Conservation (phyloP, 106 monocot genomes). For the Dendrobium huoshanense region DNA sequence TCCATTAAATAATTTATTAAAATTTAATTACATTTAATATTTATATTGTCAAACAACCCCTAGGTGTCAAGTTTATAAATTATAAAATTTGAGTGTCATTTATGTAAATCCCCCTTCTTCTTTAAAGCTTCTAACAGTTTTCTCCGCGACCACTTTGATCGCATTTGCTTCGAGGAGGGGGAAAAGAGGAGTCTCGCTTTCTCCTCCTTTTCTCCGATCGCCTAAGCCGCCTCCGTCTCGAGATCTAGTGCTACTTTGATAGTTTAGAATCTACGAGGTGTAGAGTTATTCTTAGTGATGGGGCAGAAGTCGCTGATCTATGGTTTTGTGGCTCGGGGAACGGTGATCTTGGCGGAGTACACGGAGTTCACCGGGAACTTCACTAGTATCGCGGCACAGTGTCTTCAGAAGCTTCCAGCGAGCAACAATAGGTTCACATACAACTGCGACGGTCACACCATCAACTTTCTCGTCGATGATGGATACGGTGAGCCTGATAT, state of each 20-base stretch:
- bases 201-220: background rate
- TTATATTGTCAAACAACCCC: too few species aligned
- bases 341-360: constrained; percentile 18
- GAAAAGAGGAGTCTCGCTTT: background rate
- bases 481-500: constrained; percentile 8
- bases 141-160: background rate
- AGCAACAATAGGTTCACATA: constrained; percentile 15
- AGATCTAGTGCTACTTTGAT: background rate
- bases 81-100: too few species aligned
- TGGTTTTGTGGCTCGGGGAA: constrained; percentile 10
- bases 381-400: constrained; percentile 13
- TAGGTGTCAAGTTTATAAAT: too few species aligned
- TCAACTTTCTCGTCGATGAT: constrained; percentile 10
- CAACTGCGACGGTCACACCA: constrained; percentile 8
- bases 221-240: background rate
- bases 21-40: too few species aligned
- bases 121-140: background rate
- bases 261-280: background rate
- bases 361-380: constrained; percentile 21
- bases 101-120: too few species aligned
- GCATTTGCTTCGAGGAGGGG: too few species aligned
- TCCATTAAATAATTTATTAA: too few species aligned
- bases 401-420: constrained; percentile 12
- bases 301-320: constrained; percentile 13
- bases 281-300: constrained; percentile 7